Percentiles rank a stretch among this genome's conserved stretches.
phyloP scores from a whole-genome alignment of 2,329 filamentous ascomycete species.

The Fonsecaea nubica region DNA sequence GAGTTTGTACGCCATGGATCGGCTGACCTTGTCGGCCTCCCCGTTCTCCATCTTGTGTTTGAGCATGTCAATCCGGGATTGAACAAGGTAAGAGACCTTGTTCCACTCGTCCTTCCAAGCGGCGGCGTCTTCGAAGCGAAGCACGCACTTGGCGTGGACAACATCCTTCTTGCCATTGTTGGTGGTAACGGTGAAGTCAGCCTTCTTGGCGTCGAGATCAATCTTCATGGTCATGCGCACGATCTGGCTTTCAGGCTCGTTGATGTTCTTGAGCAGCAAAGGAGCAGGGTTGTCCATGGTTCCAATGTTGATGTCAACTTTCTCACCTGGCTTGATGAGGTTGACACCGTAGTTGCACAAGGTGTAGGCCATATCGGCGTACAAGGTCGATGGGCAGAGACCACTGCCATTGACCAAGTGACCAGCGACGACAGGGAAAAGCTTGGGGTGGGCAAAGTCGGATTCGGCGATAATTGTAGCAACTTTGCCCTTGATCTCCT shows the following conservation, averaged over 20 bases:
- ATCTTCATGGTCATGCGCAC: constrained; percentile 38
- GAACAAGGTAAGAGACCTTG: constrained; percentile 43
- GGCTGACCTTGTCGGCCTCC: constrained; percentile 43
- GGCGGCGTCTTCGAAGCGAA: constrained; percentile 41
- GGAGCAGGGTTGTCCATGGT: constrained; percentile 41
- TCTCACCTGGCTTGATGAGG: constrained; percentile 39
- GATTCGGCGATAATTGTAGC: constrained; percentile 69
- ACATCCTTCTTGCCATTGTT: constrained; percentile 41
- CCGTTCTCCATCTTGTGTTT: constrained; percentile 42
- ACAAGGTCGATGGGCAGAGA: constrained; percentile 68
- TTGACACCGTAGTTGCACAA: constrained; percentile 63
- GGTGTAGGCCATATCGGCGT: constrained; percentile 70
- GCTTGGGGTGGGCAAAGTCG: constrained; percentile 68
- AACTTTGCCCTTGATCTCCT: constrained; percentile 66
- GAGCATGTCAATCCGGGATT: constrained; percentile 44
- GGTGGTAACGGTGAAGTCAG: constrained; percentile 39
- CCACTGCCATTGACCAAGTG: constrained; percentile 72
- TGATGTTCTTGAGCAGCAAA: constrained; percentile 41
- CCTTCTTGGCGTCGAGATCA: constrained; percentile 39
- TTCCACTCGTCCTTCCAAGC: constrained; percentile 44
- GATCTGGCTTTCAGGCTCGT: constrained; percentile 38
- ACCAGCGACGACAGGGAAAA: constrained; percentile 67
- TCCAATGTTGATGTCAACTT: constrained; percentile 41
- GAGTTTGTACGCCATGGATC: constrained; percentile 48
- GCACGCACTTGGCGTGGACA: constrained; percentile 43